A percentile compares a stretch with the other conserved stretches of the same genome.
phyloP scores from a whole-genome alignment of 2,329 filamentous ascomycete species.

The Orbilia blumenaviensis region DNA sequence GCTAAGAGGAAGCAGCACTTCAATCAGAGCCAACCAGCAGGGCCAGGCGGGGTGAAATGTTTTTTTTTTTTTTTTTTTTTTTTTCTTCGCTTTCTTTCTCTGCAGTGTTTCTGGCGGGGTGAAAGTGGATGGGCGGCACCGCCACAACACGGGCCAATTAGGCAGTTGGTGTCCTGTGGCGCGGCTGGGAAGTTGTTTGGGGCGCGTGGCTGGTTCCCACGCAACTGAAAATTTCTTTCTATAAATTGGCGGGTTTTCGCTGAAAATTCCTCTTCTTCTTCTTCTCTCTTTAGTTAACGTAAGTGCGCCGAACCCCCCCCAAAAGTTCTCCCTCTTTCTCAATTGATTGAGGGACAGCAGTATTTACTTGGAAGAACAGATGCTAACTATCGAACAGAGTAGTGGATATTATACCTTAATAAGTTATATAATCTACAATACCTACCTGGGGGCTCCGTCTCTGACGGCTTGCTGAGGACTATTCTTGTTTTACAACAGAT shows the following conservation, averaged over 20 bases:
- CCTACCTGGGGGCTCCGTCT: slow-evolving; percentile 55
- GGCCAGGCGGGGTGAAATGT: slow-evolving; percentile 18
- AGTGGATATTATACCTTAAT: slow-evolving; percentile 56
- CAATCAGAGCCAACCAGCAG: neutral
- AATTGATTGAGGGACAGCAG: neutral
- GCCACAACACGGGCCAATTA: slow-evolving; percentile 1
- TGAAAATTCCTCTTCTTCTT: slow-evolving; percentile 16
- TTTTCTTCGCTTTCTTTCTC: neutral
- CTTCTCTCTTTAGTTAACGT: slow-evolving; percentile 53
- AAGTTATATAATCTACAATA: slow-evolving; percentile 55
- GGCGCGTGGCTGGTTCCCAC: slow-evolving; percentile 26
- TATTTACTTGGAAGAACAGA: neutral
- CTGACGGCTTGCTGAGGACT: slow-evolving; percentile 58
- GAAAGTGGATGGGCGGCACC: neutral
- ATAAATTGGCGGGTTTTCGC: slow-evolving; percentile 40
- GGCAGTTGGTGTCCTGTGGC: neutral
- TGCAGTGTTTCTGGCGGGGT: slow-evolving; percentile 31
- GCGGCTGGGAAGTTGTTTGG: neutral
- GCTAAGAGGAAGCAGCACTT: too few species aligned
- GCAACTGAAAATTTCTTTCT: slow-evolving; percentile 21
- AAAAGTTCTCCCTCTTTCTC: slow-evolving; percentile 3
- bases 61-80: slow-evolving; percentile 25
- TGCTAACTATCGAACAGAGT: slow-evolving; percentile 38
- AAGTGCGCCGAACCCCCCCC: slow-evolving; percentile 32
- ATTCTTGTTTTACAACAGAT: slow-evolving; percentile 43